A percentile compares a stretch with the other conserved stretches of the same genome.
phyloP scores from a whole-genome alignment of 2,329 filamentous ascomycete species.

The Hypoxylon sp. region DNA sequence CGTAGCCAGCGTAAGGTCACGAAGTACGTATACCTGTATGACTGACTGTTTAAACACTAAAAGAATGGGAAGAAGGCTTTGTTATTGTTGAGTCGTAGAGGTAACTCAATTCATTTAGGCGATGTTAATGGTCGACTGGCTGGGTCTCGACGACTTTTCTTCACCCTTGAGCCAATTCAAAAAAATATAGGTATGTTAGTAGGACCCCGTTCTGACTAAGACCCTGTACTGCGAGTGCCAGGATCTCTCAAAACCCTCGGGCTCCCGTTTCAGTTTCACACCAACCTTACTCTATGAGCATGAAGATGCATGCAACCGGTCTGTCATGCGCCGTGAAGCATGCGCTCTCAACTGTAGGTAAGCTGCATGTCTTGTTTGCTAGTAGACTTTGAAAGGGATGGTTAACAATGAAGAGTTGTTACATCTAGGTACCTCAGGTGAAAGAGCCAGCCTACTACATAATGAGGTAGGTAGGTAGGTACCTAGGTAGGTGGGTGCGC shows the following conservation, averaged over 20 bases:
- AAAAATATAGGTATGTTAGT: not conserved
- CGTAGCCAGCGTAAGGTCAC: constrained; percentile 19
- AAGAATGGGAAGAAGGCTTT: constrained; percentile 27
- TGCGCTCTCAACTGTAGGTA: not conserved
- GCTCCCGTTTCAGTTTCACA: constrained; percentile 25
- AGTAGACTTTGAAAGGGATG: not conserved
- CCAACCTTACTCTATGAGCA: constrained; percentile 11
- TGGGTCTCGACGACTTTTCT: not conserved
- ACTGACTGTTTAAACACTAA: constrained; percentile 6
- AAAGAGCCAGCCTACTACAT: too few relatives aligned
- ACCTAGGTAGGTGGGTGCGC: too few relatives aligned
- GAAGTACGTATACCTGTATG: not conserved
- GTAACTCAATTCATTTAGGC: not conserved
- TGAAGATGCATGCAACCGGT: constrained; percentile 23
- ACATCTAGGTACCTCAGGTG: not conserved
- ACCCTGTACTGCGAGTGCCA: not conserved
- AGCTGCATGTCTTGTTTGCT: not conserved
- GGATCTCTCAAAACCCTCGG: constrained; percentile 8
- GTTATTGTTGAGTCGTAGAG: not conserved
- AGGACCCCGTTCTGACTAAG: not conserved
- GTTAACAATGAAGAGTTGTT: not conserved
- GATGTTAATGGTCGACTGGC: not conserved
- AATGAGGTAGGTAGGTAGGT: not conserved
- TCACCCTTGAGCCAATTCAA: not conserved
- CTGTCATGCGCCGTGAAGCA: constrained; percentile 22